A percentile compares a stretch with the other conserved stretches of the same genome.
These are phyloP conservation scores for Angomonas ambiguus DNA, from an alignment of 208 protist species.

Conservation along the genomic window DNA sequence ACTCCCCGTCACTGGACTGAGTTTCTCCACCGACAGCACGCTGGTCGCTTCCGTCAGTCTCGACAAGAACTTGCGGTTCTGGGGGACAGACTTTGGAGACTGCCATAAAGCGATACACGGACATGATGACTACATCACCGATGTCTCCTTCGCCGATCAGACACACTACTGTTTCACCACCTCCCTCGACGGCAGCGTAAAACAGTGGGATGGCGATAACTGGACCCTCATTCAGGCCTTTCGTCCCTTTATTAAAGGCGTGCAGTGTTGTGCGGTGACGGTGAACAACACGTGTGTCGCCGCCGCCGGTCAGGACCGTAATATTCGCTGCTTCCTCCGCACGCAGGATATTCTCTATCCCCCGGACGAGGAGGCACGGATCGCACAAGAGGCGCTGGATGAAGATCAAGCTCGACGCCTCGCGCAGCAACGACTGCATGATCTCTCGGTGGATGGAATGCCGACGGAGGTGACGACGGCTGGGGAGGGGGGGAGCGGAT, in stretches of 20 bases:
- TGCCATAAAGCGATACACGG: conserved; percentile 97
- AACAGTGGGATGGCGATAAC: conserved; percentile 99
- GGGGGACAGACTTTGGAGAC: conserved; percentile 97
- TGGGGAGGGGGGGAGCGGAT: conserved; percentile 61
- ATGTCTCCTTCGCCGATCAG: conserved; percentile 92
- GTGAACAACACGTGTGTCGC: conserved; percentile 77
- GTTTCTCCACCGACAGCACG: conserved; percentile 92
- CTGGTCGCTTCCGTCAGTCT: conserved; percentile 95
- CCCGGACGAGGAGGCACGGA: conserved; percentile 79
- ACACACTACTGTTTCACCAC: conserved; percentile 98
- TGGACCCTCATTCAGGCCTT: conserved; percentile 88
- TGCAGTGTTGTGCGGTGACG: conserved; percentile 67
- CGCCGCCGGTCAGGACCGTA: conserved; percentile 70
- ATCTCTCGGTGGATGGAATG: conserved; percentile 4
- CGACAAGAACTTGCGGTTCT: conserved; percentile 99
- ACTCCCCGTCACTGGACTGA: conserved; percentile 92
- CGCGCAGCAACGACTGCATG: conserved; percentile 52
- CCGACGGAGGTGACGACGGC: conserved; percentile 58
- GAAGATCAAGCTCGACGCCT: conserved; percentile 65
- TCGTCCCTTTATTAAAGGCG: conserved; percentile 69
- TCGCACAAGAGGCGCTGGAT: conserved; percentile 87
- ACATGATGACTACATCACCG: conserved; percentile 96
- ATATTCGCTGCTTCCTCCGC: conserved; percentile 77
- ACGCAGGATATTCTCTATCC: conserved; percentile 89
- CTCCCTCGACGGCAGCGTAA: conserved; percentile 93